Evolutionary conservation across 768 basidiomycete species (phyloP).

Genomic region (Serendipita sp.): DNA sequence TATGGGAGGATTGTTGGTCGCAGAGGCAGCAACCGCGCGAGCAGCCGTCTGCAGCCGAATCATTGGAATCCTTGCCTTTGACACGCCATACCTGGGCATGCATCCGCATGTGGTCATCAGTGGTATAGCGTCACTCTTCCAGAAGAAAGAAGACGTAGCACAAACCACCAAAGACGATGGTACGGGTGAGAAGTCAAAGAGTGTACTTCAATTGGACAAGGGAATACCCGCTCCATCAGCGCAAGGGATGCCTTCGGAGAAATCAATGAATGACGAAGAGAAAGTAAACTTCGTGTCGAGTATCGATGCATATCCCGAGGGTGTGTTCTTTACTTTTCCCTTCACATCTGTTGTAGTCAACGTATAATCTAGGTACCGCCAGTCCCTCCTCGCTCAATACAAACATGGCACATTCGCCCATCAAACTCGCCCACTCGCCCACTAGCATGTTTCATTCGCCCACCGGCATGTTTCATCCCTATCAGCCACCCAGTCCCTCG

Average conservation of each 20-base stretch:
- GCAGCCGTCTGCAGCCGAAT: constrained; percentile 24
- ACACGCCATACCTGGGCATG: constrained; percentile 45
- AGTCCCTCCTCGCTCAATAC: constrained; percentile 10
- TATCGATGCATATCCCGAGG: neutral
- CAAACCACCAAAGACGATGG: neutral
- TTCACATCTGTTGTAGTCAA: too few relatives aligned
- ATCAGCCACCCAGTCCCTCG: constrained; percentile 6
- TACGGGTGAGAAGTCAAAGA: too few relatives aligned
- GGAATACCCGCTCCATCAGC: neutral
- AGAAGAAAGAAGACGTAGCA: constrained; percentile 19
- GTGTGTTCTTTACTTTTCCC: neutral
- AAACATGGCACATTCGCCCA: too few relatives aligned
- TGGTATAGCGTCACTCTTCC: constrained; percentile 39
- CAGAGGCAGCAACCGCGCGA: constrained; percentile 29
- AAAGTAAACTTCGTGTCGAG: neutral
- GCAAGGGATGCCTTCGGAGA: neutral
- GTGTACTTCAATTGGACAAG: neutral
- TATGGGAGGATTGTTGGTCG: constrained; percentile 45
- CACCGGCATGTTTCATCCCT: neutral
- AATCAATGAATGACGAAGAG: neutral
- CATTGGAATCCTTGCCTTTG: constrained; percentile 40
- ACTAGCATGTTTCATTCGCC: too few relatives aligned
- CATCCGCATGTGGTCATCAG: constrained; percentile 45
- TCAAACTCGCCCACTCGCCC: too few relatives aligned
- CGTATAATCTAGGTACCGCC: too few relatives aligned